Conservation (phyloP, 1,139 yeast species). For the Yamadazyma siamensis region DNA sequence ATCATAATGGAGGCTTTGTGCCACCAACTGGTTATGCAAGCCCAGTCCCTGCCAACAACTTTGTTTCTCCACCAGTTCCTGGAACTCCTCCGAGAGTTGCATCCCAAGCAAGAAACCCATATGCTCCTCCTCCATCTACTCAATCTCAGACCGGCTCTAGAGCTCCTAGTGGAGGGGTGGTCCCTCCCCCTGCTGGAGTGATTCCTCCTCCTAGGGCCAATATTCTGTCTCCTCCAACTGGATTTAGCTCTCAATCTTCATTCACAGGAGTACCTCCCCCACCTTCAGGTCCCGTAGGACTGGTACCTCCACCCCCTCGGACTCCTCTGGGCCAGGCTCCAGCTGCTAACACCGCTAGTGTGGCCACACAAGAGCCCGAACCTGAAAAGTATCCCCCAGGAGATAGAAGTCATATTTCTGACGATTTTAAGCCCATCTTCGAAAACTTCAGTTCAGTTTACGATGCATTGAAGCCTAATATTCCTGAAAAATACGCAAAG, state of each 20-base stretch:
- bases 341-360: slow-evolving; percentile 16
- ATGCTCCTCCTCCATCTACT: slow-evolving; percentile 32
- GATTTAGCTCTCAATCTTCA: slow-evolving; percentile 21
- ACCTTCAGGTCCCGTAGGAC: slow-evolving; percentile 8
- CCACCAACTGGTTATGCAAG: background rate
- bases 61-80: slow-evolving; percentile 8
- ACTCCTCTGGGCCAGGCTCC: slow-evolving; percentile 13
- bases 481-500: slow-evolving; percentile 71
- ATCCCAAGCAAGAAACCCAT: slow-evolving; percentile 34
- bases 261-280: slow-evolving; percentile 11
- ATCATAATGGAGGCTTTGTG: no score
- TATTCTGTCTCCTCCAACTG: slow-evolving; percentile 19
- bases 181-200: slow-evolving; percentile 11
- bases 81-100: slow-evolving; percentile 10
- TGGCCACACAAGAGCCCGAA: slow-evolving; percentile 10
- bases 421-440: slow-evolving; percentile 55
- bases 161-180: slow-evolving; percentile 4
- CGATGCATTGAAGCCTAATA: slow-evolving; percentile 62
- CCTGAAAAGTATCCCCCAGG: slow-evolving; percentile 54
- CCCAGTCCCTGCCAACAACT: slow-evolving; percentile 7
- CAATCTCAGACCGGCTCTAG: slow-evolving; percentile 29
- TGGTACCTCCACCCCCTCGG: slow-evolving; percentile 16
- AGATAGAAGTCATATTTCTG: slow-evolving; percentile 69
- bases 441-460: slow-evolving; percentile 52
- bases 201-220: slow-evolving; percentile 16